Conservation (phyloP, 179 eudicot species). For the Gypsophila paniculata region DNA sequence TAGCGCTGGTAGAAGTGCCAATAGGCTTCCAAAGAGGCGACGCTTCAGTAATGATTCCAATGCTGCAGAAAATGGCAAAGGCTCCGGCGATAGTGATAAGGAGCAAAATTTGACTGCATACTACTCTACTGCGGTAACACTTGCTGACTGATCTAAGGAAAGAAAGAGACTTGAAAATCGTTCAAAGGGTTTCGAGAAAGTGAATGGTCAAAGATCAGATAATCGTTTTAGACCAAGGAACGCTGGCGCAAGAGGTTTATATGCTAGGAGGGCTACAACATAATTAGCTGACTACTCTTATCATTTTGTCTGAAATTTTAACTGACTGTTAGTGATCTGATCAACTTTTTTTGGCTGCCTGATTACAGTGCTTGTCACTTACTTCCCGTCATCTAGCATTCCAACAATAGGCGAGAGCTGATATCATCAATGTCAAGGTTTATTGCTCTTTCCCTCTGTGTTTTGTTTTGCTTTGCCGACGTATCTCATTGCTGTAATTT, state of each 20-base stretch:
- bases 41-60: constrained; percentile 44
- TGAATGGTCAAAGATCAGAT: constrained; percentile 49
- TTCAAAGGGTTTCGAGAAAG: constrained; percentile 83
- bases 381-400: constrained; percentile 67
- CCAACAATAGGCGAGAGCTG: constrained; percentile 76
- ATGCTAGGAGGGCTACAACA: constrained; percentile 62
- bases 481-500: constrained; percentile 9
- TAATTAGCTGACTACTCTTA: not conserved
- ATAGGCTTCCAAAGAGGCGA: constrained; percentile 67
- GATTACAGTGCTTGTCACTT: constrained; percentile 86
- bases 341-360: constrained; percentile 18
- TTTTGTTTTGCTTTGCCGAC: not conserved
- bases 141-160: constrained; percentile 84
- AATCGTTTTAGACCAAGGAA: constrained; percentile 46
- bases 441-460: not conserved
- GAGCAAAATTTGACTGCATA: constrained; percentile 69
- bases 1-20: constrained; percentile 37
- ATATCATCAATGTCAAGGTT: constrained; percentile 90
- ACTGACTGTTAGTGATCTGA: not conserved
- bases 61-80: constrained; percentile 55
- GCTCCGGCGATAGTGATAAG: constrained; percentile 86
- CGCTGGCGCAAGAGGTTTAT: constrained; percentile 50
- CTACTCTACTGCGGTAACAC: constrained; percentile 62
- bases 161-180: constrained; percentile 79
- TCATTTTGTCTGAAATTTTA: not conserved